Percentiles rank a stretch among this genome's conserved stretches.
phyloP scores from a whole-genome alignment of 441 rosid species.

The Eugenia klotzschiana region DNA sequence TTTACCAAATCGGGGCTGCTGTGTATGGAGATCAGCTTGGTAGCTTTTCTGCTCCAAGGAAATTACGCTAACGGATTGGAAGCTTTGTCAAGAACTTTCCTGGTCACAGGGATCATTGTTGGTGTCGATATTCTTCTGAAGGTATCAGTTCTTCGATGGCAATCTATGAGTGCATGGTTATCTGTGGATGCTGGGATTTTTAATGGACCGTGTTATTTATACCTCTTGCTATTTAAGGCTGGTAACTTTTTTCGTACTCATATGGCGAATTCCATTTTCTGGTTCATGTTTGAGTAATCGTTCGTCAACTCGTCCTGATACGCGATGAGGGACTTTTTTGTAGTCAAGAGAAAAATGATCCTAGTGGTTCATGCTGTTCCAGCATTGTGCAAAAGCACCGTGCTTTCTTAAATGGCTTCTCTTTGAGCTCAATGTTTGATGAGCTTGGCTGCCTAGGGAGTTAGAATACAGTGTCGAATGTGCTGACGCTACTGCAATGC shows the following conservation, averaged over 20 bases:
- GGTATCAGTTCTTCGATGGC: slow-evolving; percentile 10
- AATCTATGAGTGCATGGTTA: not conserved
- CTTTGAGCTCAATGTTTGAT: not conserved
- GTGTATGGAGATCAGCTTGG: slow-evolving; percentile 38
- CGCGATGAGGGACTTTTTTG: not conserved
- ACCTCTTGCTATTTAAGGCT: not conserved
- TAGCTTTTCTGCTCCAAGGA: slow-evolving; percentile 38
- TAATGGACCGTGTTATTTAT: not conserved
- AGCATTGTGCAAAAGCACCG: not conserved
- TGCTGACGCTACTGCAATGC: not conserved
- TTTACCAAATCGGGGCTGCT: slow-evolving; percentile 28
- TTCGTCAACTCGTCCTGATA: not conserved
- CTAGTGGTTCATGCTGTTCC: not conserved
- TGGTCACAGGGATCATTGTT: slow-evolving; percentile 31
- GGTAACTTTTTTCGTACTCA: not conserved
- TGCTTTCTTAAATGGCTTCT: not conserved
- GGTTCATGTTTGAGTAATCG: not conserved
- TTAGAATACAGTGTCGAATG: not conserved
- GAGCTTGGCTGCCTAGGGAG: not conserved
- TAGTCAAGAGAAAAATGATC: not conserved
- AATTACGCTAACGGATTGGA: slow-evolving; percentile 35
- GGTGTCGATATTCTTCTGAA: slow-evolving; percentile 31
- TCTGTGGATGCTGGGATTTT: not conserved
- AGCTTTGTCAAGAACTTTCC: slow-evolving; percentile 29
- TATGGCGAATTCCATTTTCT: not conserved